Evolutionary conservation across 108 stramenopile genomes (phyloP), one percentile per base, ranked within the genome.

Genomic region (Nitzschia sp.): DNA sequence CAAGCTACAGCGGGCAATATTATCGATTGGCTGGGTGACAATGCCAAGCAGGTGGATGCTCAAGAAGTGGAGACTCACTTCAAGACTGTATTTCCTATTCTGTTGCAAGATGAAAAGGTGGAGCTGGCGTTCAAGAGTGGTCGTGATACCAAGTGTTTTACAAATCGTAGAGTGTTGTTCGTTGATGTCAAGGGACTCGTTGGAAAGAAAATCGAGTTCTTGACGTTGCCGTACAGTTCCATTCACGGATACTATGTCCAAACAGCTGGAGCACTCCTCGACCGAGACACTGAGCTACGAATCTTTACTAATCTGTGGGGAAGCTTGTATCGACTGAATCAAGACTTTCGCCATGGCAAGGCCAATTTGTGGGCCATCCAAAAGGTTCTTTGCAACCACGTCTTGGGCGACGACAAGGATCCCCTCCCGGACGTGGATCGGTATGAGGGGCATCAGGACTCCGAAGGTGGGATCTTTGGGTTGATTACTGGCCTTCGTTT

Each of bases 211-310:
- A 82, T 87, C 32, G 82, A 82, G 35, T 86, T 82, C 32, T 32
- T 83, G 9, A 83, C 85, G 1, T 69, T 89, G 62, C 63, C 82
- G 1, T 89, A 81, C 81, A 68, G 68, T 13, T 45, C 74, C 8
- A 84, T 90, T 74, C 83, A 77, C 36, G 89, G 80, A 63, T 87
- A 74, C 59, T 82, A 86, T 19, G 85, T 90, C 13, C 82, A 90
- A 71, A 90, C 86, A 18, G 86, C 89, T 29, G 89, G 89, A 1
- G 82, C 79, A 49, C 69, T 82, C 23, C 26, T 90, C 11, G 86
- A 90, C 42, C 45, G 84, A 11, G 86, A 90, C 45, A 83, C 71
- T 9, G 84, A 90, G 54, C 64, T 90, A 11, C 74, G 66, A 23
- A 56, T 90, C 11, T 90, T 66, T 67, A 83, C 82, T 60, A 80